Evolutionary conservation across 2,329 filamentous ascomycete species (phyloP).

Genomic region (Ceratocystis eucalypticola): DNA sequence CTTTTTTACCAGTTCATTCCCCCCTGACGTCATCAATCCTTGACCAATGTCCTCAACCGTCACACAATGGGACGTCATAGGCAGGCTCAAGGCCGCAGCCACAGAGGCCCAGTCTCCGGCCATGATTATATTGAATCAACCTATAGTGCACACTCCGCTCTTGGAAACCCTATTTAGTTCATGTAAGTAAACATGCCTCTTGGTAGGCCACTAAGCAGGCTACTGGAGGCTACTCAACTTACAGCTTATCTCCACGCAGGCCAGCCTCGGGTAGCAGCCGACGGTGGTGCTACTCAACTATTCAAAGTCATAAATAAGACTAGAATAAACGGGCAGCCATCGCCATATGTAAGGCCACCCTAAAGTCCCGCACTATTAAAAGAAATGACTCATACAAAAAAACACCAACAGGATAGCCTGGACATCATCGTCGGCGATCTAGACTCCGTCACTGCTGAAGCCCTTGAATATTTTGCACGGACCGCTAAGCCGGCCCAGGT

Average conservation of each 20-base stretch:
- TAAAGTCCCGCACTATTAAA: not conserved
- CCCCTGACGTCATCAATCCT: conserved; percentile 6
- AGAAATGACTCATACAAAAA: not conserved
- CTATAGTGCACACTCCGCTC: conserved; percentile 33
- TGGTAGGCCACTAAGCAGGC: not conserved
- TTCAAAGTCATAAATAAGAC: conserved; percentile 27
- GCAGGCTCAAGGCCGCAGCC: conserved; percentile 8
- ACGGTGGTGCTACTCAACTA: conserved; percentile 79
- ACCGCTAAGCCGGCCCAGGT: conserved; percentile 37
- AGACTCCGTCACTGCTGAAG: conserved; percentile 58
- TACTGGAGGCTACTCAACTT: too few relatives aligned
- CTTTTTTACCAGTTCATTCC: not conserved
- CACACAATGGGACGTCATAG: conserved; percentile 17
- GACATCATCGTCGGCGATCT: conserved; percentile 77
- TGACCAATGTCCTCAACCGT: not conserved
- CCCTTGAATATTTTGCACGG: conserved; percentile 50
- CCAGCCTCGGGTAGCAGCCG: conserved; percentile 61
- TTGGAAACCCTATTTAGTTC: conserved; percentile 26
- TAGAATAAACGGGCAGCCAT: conserved; percentile 8
- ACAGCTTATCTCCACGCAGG: conserved; percentile 32
- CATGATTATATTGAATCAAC: conserved; percentile 40
- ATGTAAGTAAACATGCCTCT: not conserved
- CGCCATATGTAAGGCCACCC: conserved; percentile 9
- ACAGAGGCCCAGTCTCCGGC: conserved; percentile 26
- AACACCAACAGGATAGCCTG: conserved; percentile 38